A percentile compares a stretch with the other conserved stretches of the same genome.
Conservation (phyloP, 192 early-diverging fungal species). For the Oehlia diaphana region DNA sequence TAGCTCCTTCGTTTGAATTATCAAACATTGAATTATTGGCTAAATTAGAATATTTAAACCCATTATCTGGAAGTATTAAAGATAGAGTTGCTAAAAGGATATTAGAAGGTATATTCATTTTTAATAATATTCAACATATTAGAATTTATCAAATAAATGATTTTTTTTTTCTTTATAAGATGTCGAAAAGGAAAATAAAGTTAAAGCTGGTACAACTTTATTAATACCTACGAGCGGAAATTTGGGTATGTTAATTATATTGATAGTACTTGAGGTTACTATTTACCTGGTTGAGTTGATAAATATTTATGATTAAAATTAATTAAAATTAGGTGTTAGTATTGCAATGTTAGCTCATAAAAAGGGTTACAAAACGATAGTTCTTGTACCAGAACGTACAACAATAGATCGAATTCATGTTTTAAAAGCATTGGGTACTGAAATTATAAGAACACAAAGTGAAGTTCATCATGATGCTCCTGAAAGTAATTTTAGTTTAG, state of each 20-base stretch:
- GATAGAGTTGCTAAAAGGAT: slow-evolving; percentile 68
- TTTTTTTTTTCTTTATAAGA: not conserved
- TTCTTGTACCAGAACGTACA: slow-evolving; percentile 71
- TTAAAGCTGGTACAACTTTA: slow-evolving; percentile 47
- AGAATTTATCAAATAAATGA: not conserved
- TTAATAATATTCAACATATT: slow-evolving; percentile 17
- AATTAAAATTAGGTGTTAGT: slow-evolving; percentile 51
- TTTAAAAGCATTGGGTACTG: slow-evolving; percentile 65
- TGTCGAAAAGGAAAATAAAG: slow-evolving; percentile 26
- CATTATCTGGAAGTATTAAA: slow-evolving; percentile 66
- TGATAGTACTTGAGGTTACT: too few relatives aligned
- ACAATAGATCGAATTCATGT: slow-evolving; percentile 65
- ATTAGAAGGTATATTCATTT: slow-evolving; percentile 36
- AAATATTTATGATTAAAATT: not conserved
- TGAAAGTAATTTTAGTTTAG: slow-evolving; percentile 65
- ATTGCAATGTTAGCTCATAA: slow-evolving; percentile 56
- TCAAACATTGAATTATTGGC: slow-evolving; percentile 59
- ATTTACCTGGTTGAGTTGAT: too few relatives aligned
- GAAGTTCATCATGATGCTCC: slow-evolving; percentile 64
- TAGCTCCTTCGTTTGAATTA: not conserved
- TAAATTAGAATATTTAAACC: slow-evolving; percentile 77
- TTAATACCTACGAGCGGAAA: slow-evolving; percentile 74
- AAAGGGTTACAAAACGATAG: slow-evolving; percentile 48
- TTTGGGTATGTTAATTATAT: slow-evolving; percentile 32
- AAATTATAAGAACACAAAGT: slow-evolving; percentile 71